Base-by-base conservation (phyloP, 2,329 filamentous ascomycete species). In the Periconia digitata region DNA sequence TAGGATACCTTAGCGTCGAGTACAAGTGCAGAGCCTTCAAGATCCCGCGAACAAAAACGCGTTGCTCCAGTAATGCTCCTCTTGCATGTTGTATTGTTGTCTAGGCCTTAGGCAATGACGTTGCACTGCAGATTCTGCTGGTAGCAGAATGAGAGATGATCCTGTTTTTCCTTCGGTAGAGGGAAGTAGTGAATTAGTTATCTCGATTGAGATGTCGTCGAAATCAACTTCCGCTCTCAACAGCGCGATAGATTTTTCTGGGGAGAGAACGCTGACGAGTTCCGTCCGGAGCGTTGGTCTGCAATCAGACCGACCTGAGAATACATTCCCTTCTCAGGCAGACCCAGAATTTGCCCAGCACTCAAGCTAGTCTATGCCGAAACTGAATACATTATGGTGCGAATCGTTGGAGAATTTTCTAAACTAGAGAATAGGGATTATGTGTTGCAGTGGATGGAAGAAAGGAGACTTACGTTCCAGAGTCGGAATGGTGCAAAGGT, bases 221-320 rank as follows among this genome's bases (percentile, higher is more conserved):
- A 47, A 5, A 40, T 24, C 1, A 38, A 54, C 32, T 47, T 37
- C 10, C 34, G 36, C 22, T 20, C 35, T 5, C 40, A 29, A 13
- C 32, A 44, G 1, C 48, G 55, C 15, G 39, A 44, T 15, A 43
- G 44, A 21, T 18, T 2, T 12, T 43, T 54, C 23, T 59, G 35
- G 40, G 51, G 49, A 10, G 35, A 32, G 3, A 75, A 79, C 43
- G 72, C 74, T 5, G 62, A 69, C 12, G 68, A 70, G 24, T 80
- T 76, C 61, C 64, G 55, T 37, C 76, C 74, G 1, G 74, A 73
- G 23, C 46, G 53, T 8, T 55, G 53, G 53, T 46, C 35, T 13
- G 35, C 22, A 3, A 27, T 48, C 2, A n/a, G 44, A 21, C 53
- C 57, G 3, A 50, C 44, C 8, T 55, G 53, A 50, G 46, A 50